phyloP scores from a whole-genome alignment of 2,329 filamentous ascomycete species.

The Calonectria pseudoturangicola region DNA sequence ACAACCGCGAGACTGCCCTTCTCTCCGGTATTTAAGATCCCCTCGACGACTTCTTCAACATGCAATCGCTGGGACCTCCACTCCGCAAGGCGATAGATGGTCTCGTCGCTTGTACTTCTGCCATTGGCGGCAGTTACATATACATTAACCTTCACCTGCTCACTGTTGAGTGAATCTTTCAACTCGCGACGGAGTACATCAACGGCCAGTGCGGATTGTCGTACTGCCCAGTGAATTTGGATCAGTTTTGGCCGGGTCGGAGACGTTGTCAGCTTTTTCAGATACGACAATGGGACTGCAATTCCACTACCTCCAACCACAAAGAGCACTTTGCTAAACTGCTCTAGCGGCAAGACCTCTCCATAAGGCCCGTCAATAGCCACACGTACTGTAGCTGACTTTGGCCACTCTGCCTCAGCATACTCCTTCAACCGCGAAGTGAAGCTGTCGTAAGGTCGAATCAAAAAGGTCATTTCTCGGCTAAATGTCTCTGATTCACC shows the following conservation, averaged over 20 bases:
- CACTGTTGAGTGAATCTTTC: not conserved
- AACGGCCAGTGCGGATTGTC: not conserved
- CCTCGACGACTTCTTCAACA: not conserved
- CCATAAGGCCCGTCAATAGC: not conserved
- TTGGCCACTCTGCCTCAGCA: not conserved
- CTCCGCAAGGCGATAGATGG: not conserved
- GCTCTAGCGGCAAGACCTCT: not conserved
- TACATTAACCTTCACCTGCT: not conserved
- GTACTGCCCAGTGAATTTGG: slow-evolving; percentile 2
- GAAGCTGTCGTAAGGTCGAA: not conserved
- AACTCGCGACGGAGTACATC: not conserved
- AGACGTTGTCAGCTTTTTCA: not conserved
- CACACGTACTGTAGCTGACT: not conserved
- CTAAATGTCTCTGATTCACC: not conserved
- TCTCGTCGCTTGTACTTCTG: not conserved
- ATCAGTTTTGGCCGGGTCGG: not conserved
- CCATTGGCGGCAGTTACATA: not conserved
- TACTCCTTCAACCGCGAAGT: not conserved
- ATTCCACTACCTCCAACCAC: not conserved
- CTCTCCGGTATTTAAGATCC: not conserved
- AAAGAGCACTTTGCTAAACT: not conserved
- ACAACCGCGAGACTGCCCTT: not conserved
- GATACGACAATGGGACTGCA: slow-evolving; percentile 31
- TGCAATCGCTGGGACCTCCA: not conserved
- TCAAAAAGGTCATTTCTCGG: not conserved